Percentiles rank a stretch among this genome's conserved stretches.
Conservation (phyloP, 2,329 filamentous ascomycete genomes). For the Lomentospora prolificans region DNA sequence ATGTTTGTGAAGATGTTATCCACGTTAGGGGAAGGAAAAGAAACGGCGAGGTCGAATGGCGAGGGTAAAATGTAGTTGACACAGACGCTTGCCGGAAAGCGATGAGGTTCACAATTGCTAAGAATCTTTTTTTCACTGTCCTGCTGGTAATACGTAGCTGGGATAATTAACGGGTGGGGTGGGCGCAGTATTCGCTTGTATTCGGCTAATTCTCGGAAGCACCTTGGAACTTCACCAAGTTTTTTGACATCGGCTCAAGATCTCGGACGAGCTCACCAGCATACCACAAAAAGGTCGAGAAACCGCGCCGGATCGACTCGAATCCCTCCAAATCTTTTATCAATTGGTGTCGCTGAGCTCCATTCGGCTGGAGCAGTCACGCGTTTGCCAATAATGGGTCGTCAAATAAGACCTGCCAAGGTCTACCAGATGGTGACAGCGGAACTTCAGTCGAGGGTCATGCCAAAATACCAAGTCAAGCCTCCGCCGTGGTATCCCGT, state of each 20-base stretch:
- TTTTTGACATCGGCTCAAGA: constrained; percentile 1
- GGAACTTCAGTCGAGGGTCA: constrained; percentile 31
- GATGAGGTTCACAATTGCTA: not conserved
- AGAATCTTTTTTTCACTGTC: constrained; percentile 1
- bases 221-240: no score
- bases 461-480: constrained; percentile 22
- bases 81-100: constrained; percentile 1
- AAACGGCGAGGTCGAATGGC: not conserved
- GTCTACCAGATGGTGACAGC: constrained; percentile 35
- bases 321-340: not conserved
- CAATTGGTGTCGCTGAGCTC: not conserved
- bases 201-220: not conserved
- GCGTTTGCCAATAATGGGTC: constrained; percentile 24
- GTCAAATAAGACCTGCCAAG: constrained; percentile 35
- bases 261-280: not conserved
- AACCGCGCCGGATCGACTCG: not conserved
- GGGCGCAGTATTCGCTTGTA: not conserved
- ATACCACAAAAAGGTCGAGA: not conserved
- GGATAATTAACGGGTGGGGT: not conserved
- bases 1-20: constrained; percentile 23
- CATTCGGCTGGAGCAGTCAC: constrained; percentile 5
- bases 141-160: not conserved
- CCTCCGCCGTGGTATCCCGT: constrained; percentile 40
- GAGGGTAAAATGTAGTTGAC: not conserved
- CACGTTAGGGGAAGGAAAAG: constrained; percentile 7